Conservation (phyloP, 768 basidiomycete genomes). For the Lentinula detonsa region DNA sequence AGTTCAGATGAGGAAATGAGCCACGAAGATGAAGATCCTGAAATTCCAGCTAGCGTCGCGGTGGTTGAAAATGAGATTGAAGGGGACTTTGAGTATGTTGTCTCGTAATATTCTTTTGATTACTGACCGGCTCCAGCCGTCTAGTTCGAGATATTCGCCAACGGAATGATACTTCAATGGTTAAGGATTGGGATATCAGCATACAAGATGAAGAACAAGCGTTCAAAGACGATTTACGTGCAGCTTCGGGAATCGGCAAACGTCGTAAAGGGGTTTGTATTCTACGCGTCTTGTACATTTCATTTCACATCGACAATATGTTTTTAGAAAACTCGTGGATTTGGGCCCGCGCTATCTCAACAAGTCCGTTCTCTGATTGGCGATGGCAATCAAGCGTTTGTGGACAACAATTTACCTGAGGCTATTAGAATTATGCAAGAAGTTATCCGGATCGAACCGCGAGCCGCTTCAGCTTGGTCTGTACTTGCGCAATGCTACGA, state of each 20-base stretch:
- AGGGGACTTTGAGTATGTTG: conserved; percentile 52
- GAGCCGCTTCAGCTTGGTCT: conserved; percentile 78
- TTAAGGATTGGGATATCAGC: conserved; percentile 69
- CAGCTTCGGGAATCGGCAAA: conserved; percentile 67
- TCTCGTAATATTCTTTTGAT: neutral
- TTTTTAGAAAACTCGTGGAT: conserved; percentile 34
- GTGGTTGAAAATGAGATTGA: conserved; percentile 33
- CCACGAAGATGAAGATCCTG: conserved; percentile 27
- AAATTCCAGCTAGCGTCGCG: conserved; percentile 10
- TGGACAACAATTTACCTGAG: conserved; percentile 58
- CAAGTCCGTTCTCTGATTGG: conserved; percentile 74
- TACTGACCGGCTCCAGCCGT: conserved; percentile 36
- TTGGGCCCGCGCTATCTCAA: conserved; percentile 56
- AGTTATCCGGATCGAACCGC: conserved; percentile 90
- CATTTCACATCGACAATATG: neutral
- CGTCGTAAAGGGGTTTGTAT: conserved; percentile 40
- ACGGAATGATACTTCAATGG: conserved; percentile 41
- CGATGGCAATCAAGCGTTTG: conserved; percentile 82
- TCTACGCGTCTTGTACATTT: neutral
- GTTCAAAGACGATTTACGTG: conserved; percentile 69
- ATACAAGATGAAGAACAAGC: conserved; percentile 63
- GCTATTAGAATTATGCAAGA: conserved; percentile 83
- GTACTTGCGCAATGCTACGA: conserved; percentile 82
- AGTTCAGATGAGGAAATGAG: conserved; percentile 12
- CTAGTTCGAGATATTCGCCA: conserved; percentile 62